Evolutionary conservation across 768 basidiomycete genomes (phyloP), one percentile per base, ranked within the genome.

Genomic region (Rhodotorula kratochvilovae): DNA sequence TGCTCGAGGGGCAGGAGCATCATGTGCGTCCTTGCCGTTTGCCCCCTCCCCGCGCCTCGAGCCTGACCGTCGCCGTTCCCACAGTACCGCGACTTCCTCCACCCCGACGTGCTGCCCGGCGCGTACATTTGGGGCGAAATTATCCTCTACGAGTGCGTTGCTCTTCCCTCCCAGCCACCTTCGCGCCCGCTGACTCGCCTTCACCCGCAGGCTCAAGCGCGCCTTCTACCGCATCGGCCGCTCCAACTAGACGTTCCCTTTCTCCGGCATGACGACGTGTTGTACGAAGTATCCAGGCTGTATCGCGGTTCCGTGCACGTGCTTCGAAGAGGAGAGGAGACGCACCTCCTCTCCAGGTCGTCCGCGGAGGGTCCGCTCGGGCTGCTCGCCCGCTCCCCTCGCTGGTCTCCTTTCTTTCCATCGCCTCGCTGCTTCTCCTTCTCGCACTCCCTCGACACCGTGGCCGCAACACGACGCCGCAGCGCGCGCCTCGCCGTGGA

Each of bases 21-120:
- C 70, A 74, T 36, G 70, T 71, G 25, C 29, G 70, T 59, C 27
- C 46, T 42, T 23, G 15, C n/a, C 2, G 6, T 56, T 55, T 25
- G 15, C 23, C 29, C 33, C n/a, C 12, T 29, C 46, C 10, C 21
- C 11, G 0, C 19, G 21, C 10, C 29, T 19, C 5, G 25, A 23
- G 5, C 48, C 25, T 27, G 25, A 12, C 48, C 29, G 25, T 0
- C 42, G 51, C 39, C 51, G 36, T 10, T 33, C 8, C 27, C 25
- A 7, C 57, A 71, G 70, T 71, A 61, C 63, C 70, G 70, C 43
- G 73, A 74, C 60, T 71, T 68, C 64, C 46, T 74, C 13, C 73
- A 74, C 48, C 73, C 73, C 0, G 46, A 67, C 19, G 66, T 53
- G 7, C 42, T 74, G 17, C 73, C 73, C 0, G 73, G 73, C 10